Base-by-base conservation (phyloP, 305 asterid genomes). In the Fraxinus angustifolia region DNA sequence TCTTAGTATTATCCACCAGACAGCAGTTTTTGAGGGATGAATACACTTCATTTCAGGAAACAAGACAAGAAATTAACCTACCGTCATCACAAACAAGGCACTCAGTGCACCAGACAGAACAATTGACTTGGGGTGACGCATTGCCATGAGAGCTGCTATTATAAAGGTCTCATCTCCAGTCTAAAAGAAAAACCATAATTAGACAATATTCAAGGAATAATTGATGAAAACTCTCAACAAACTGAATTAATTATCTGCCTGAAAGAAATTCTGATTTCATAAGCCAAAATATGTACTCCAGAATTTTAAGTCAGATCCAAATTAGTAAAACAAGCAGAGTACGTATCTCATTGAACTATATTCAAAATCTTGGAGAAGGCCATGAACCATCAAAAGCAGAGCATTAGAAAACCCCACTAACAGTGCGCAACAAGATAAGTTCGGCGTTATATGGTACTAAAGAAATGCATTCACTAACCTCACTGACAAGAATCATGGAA, bases 141-240 rank as follows among this genome's bases (percentile, higher is more conserved):
- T 93, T 17, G 99, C 99, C 99, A 95, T 95, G 72, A 95, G 97
- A 85, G 99, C 99, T 33, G 99, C 99, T 82, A 95, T 95, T 40
- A 93, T 95, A 83, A 93, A 95, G 16, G 99, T 95, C 87, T 95
- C 98, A 74, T 95, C 99, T 81, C 99, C 99, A 88, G 92, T 93
- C 98, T 95, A 86, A 87, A 38, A 83, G 83, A 84, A 85, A 60
- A 83, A 65, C 74, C 85, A 87, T 81, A 78, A 75, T 45, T 50
- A 8, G 40, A 23, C 19, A 72, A 79, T 34, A 77, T 23, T 79
- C 71, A 40, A 42, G 58, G 73, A 48, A 85, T 56, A 73, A 10
- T 75, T 80, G 16, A 77, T 4, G 36, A 82, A 76, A 67, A 50
- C 73, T 35, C 62, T 36, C 31, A 53, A 35, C 75, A 79, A 82